Base-by-base conservation (phyloP, 139 green algal genomes). In the Raphidocelis subcapitata region DNA sequence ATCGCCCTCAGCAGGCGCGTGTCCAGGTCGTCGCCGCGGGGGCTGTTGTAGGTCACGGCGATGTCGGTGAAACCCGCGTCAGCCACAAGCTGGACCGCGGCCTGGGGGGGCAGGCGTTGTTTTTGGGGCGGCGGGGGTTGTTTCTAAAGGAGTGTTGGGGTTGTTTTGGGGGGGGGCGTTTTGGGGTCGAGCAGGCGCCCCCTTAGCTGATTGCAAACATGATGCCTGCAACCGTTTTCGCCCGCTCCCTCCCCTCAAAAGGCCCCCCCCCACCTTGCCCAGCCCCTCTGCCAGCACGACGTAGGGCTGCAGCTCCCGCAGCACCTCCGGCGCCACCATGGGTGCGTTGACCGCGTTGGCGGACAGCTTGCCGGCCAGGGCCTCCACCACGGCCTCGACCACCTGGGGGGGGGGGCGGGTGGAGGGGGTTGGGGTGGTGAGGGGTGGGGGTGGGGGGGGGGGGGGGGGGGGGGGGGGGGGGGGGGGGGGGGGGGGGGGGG, bases 351-450 rank as follows among this genome's bases (percentile, higher is more conserved):
- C 90, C 24, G 94, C 94, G 47, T 88, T 97, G 60, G 84, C 65
- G 10, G 84, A 88, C 59, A 98, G 87, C 81, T 96, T 88, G 61
- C 94, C 94, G 60, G 87, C 79, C 33, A 98, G 91, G 3, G 94
- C 93, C 37, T 86, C 85, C 36, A 96, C 78, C 21, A 98, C 94
- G 5, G 93, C 94, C 79, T 98, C 92, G 8, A 93, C 94, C 77
- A 98, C 94, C 82, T 98, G 94, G 0, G 95, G 82, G 12, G 94
- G 88, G 54, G 98, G 94, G 28, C 91, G 94, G 79, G 97, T 94
- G 83, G 97, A 93, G 2, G 94, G 94, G 79, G 98, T 94, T 1
- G 55, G 66, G 24, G 94, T 98, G 78, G n/a, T n/a, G 76, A 91
- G 61, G 94, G 94, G 56, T 94, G 94, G 72, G 98, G 82, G 86